Evolutionary conservation across 495 filamentous ascomycete species (phyloP).

Genomic region (Penicillium soppii): DNA sequence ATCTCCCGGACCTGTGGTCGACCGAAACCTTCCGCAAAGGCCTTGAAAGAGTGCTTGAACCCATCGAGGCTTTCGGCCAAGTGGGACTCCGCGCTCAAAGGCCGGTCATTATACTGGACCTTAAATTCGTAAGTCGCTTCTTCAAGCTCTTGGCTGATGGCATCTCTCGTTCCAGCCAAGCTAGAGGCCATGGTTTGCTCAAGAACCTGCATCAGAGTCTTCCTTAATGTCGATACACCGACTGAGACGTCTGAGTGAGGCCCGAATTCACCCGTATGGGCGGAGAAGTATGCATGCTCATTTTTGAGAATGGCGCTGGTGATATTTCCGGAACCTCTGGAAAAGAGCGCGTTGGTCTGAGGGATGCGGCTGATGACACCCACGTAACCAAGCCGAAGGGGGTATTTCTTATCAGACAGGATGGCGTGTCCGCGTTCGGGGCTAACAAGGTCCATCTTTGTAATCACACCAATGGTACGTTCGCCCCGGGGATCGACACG

Average conservation of each 20-base stretch:
- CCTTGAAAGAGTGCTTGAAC: conserved; percentile 98
- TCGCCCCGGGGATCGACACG: conserved; percentile 93
- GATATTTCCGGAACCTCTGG: conserved; percentile 79
- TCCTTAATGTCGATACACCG: conserved; percentile 81
- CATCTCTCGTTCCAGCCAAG: conserved; percentile 81
- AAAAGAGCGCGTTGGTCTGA: conserved; percentile 76
- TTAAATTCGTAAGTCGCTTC: conserved; percentile 99
- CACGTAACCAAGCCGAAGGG: conserved; percentile 93
- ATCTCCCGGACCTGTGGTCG: conserved; percentile 84
- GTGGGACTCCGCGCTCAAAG: conserved; percentile 92
- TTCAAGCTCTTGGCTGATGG: conserved; percentile 91
- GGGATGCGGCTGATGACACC: conserved; percentile 86
- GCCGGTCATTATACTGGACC: conserved; percentile 97
- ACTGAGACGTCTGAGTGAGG: conserved; percentile 67
- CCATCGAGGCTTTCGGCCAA: conserved; percentile 90
- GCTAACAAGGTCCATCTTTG: conserved; percentile 98
- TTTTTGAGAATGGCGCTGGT: conserved; percentile 80
- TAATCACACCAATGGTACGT: conserved; percentile 95
- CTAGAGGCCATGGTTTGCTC: conserved; percentile 96
- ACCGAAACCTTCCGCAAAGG: conserved; percentile 85
- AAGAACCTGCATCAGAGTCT: conserved; percentile 95
- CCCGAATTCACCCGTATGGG: conserved; percentile 79
- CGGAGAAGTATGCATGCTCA: conserved; percentile 83
- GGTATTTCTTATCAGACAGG: conserved; percentile 86
- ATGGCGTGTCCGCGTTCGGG: conserved; percentile 74